These are phyloP conservation scores for Choiromyces venosus DNA, from an alignment of 495 filamentous ascomycete species.

Conservation along the genomic window DNA sequence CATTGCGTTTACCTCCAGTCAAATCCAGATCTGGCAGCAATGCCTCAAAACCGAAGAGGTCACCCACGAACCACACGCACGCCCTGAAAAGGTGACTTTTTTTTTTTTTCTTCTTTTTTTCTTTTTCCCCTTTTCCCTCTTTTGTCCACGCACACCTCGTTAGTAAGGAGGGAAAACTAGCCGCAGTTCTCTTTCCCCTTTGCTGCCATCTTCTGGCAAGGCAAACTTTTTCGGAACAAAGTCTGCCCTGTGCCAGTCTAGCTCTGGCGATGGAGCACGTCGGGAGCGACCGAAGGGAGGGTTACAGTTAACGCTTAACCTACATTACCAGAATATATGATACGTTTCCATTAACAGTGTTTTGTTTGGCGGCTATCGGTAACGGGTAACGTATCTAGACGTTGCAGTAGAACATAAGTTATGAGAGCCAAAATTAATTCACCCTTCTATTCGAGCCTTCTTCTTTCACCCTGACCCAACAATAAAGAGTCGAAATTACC, in stretches of 20 bases:
- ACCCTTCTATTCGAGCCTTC: not conserved
- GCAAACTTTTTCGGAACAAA: not conserved
- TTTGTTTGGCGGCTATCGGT: constrained; percentile 1
- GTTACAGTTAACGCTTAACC: not conserved
- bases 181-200: not conserved
- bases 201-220: not conserved
- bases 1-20: not conserved
- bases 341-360: not conserved
- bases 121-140: not conserved
- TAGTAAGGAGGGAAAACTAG: not conserved
- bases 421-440: not conserved
- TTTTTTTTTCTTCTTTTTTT: not conserved
- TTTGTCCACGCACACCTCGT: not conserved
- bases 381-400: not conserved
- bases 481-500: not conserved
- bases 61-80: not conserved
- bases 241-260: not conserved
- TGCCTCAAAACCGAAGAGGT: not conserved
- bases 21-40: not conserved
- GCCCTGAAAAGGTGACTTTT: not conserved
- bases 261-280: not conserved
- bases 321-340: not conserved
- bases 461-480: not conserved
- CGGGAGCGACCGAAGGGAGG: not conserved
- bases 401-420: not conserved